These are phyloP conservation scores for Penicillium manginii DNA, from an alignment of 495 filamentous ascomycete genomes.

Conservation along the genomic window DNA sequence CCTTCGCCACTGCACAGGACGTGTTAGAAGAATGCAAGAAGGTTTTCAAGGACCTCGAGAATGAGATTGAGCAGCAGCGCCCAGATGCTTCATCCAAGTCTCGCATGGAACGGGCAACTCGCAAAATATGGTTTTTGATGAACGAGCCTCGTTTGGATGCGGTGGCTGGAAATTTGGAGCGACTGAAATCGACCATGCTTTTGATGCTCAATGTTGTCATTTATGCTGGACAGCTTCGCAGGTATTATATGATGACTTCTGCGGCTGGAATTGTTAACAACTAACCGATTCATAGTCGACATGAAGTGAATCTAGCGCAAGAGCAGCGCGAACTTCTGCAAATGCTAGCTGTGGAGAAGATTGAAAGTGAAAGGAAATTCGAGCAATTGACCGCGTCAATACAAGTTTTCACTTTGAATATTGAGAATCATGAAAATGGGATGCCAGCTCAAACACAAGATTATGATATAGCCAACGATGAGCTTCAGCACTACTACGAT, in stretches of 20 bases:
- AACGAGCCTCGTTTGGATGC: background rate
- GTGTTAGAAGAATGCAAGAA: constrained; percentile 11
- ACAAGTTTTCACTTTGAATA: background rate
- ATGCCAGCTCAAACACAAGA: background rate
- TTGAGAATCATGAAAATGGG: background rate
- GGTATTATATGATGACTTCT: background rate
- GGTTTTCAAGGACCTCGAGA: constrained; percentile 18
- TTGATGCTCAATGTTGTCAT: constrained; percentile 9
- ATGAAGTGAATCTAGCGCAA: background rate
- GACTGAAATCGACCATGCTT: constrained; percentile 6
- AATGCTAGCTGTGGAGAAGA: background rate
- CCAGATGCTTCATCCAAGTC: background rate
- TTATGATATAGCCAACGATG: background rate
- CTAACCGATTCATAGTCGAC: background rate
- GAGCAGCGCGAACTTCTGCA: constrained; percentile 3
- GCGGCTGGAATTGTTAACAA: background rate
- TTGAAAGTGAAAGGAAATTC: background rate
- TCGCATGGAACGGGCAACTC: background rate
- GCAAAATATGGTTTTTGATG: constrained; percentile 1
- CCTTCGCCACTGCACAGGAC: constrained; percentile 3
- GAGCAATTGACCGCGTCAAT: constrained; percentile 1
- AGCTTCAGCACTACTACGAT: constrained; percentile 1
- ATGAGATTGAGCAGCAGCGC: background rate
- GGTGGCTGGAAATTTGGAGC: constrained; percentile 1
- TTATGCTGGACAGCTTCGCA: background rate